phyloP scores from a whole-genome alignment of 805 yeast genomes.

The Ogataea thermomethanolica region DNA sequence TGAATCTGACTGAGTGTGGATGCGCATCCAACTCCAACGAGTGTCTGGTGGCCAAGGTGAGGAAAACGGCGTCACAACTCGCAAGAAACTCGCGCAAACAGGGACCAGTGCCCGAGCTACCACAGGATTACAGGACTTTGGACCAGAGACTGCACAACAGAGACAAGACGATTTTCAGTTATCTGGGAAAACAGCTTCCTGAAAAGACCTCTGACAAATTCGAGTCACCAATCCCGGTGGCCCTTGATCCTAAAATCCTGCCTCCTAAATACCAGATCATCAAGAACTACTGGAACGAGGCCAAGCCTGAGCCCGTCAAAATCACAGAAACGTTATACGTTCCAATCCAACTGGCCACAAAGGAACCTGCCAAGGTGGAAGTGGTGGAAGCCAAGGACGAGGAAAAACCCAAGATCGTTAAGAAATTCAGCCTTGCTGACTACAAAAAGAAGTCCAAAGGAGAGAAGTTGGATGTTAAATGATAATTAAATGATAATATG shows the following conservation, averaged over 20 bases:
- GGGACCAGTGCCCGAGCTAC: conserved; percentile 29
- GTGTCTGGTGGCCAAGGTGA: conserved; percentile 58
- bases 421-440: conserved; percentile 72
- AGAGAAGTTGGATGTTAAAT: conserved; percentile 9
- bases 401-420: conserved; percentile 38
- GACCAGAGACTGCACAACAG: conserved; percentile 29
- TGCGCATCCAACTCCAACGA: conserved; percentile 56
- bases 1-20: conserved; percentile 51
- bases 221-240: conserved; percentile 8
- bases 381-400: conserved; percentile 12
- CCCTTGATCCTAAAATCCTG: conserved; percentile 14
- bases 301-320: background rate
- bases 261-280: conserved; percentile 26
- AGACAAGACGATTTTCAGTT: conserved; percentile 18
- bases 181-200: conserved; percentile 9
- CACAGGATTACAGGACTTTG: conserved; percentile 32
- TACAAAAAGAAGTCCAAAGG: conserved; percentile 49
- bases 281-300: conserved; percentile 14
- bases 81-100: conserved; percentile 57
- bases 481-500: conserved; percentile 1
- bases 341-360: conserved; percentile 15
- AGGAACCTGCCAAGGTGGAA: conserved; percentile 10
- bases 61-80: conserved; percentile 38
- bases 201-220: conserved; percentile 1
- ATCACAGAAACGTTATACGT: conserved; percentile 9